Percentiles rank a stretch among this genome's conserved stretches.
Evolutionary conservation across 345 rosid species (phyloP).

Genomic region (Hibiscus syriacus): DNA sequence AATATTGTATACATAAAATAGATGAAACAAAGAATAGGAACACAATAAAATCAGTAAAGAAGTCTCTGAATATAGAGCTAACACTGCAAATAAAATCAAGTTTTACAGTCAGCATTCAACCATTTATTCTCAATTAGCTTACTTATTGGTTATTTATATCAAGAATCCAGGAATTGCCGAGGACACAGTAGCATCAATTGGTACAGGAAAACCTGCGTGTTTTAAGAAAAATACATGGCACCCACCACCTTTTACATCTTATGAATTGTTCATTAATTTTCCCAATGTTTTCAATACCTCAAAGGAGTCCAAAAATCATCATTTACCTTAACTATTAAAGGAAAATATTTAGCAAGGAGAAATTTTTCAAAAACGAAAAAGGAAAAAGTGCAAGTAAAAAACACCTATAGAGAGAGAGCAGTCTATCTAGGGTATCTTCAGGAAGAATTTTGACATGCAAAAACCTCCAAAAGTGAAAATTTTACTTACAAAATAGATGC

Average conservation of each 20-base stretch:
- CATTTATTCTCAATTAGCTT: neutral
- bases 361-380: neutral
- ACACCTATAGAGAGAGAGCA: neutral
- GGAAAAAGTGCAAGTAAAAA: neutral
- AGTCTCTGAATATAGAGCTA: neutral
- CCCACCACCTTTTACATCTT: neutral
- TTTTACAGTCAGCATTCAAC: neutral
- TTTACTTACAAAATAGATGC: neutral
- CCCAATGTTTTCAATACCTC: neutral
- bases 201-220: neutral
- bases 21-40: neutral
- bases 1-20: neutral
- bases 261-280: neutral
- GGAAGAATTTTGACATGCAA: neutral
- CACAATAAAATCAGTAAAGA: neutral
- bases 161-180: neutral
- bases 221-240: neutral
- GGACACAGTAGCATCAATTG: neutral
- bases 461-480: neutral
- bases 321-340: neutral
- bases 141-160: constrained; percentile 1
- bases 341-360: neutral
- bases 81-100: neutral
- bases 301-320: neutral
- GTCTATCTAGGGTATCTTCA: neutral